A percentile compares a stretch with the other conserved stretches of the same genome.
phyloP scores from a whole-genome alignment of 129 eudicot genomes.

The Dittrichia graveolens region DNA sequence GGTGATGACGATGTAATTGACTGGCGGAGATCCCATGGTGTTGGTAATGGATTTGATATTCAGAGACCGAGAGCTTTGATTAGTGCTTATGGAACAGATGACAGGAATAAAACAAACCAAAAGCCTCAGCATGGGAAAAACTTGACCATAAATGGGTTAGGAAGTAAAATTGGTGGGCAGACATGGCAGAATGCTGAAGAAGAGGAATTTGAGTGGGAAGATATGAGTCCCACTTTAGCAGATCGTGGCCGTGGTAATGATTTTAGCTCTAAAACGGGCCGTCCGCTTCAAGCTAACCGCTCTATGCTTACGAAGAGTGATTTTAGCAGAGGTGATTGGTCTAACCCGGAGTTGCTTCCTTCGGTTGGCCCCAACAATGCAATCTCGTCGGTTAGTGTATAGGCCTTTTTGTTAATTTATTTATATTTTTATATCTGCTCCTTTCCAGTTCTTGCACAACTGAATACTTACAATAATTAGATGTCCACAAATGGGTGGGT shows the following conservation, averaged over 20 bases:
- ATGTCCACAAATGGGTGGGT: not conserved
- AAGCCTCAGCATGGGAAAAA: conserved; percentile 37
- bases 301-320: conserved; percentile 38
- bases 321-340: conserved; percentile 49
- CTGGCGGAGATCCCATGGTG: conserved; percentile 44
- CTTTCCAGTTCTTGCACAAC: not conserved
- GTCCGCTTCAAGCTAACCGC: conserved; percentile 38
- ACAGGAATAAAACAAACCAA: conserved; percentile 52
- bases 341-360: conserved; percentile 43
- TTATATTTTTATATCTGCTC: not conserved
- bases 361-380: conserved; percentile 37
- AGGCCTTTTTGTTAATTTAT: conserved; percentile 14
- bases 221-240: conserved; percentile 74
- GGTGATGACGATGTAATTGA: conserved; percentile 49
- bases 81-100: conserved; percentile 89
- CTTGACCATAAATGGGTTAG: conserved; percentile 39
- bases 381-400: conserved; percentile 38
- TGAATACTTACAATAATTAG: not conserved
- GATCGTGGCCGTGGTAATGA: conserved; percentile 44
- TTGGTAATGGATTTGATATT: conserved; percentile 50
- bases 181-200: conserved; percentile 93
- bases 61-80: conserved; percentile 89
- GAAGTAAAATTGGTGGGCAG: conserved; percentile 38
- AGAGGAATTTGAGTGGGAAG: conserved; percentile 96
- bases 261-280: conserved; percentile 36